These are phyloP conservation scores for Hydnum rufescens DNA, from an alignment of 768 basidiomycete species.

Conservation along the genomic window DNA sequence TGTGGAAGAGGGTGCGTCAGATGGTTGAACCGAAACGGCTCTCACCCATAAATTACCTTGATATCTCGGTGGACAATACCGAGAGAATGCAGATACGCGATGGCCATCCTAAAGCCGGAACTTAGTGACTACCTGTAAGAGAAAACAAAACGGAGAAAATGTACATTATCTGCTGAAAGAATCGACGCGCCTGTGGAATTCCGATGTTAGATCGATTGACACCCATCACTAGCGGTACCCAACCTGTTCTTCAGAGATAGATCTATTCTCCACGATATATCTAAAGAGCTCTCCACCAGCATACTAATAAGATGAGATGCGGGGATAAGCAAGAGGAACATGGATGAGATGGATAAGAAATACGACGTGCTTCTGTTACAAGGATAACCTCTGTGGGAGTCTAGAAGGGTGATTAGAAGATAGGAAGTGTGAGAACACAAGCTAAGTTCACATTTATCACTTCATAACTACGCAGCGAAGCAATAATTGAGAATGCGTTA, in stretches of 20 bases:
- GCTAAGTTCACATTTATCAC: not conserved
- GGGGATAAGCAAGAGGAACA: not conserved
- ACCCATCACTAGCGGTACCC: not conserved
- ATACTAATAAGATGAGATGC: slow-evolving; percentile 26
- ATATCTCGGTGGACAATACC: slow-evolving; percentile 97
- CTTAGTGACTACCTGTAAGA: not conserved
- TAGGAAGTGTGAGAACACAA: not conserved
- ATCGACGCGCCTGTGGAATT: slow-evolving; percentile 53
- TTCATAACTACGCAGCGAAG: not conserved
- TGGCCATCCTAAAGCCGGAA: slow-evolving; percentile 33
- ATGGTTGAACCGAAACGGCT: not conserved
- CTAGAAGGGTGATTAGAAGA: slow-evolving; percentile 14
- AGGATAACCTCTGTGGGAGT: slow-evolving; percentile 94
- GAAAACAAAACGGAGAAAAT: slow-evolving; percentile 15
- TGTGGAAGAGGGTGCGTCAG: not conserved
- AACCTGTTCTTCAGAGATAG: slow-evolving; percentile 45
- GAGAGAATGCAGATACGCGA: slow-evolving; percentile 89
- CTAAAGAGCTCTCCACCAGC: slow-evolving; percentile 95
- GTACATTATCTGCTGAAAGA: slow-evolving; percentile 97
- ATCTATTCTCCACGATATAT: slow-evolving; percentile 85
- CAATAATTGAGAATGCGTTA: too few species aligned
- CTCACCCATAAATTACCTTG: slow-evolving; percentile 23
- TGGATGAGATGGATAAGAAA: not conserved
- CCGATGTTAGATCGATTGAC: too few species aligned
- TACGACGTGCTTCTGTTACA: slow-evolving; percentile 37